A percentile compares a stretch with the other conserved stretches of the same genome.
Conservation (phyloP, 2,329 filamentous ascomycete genomes). For the Passalora sequoiae region DNA sequence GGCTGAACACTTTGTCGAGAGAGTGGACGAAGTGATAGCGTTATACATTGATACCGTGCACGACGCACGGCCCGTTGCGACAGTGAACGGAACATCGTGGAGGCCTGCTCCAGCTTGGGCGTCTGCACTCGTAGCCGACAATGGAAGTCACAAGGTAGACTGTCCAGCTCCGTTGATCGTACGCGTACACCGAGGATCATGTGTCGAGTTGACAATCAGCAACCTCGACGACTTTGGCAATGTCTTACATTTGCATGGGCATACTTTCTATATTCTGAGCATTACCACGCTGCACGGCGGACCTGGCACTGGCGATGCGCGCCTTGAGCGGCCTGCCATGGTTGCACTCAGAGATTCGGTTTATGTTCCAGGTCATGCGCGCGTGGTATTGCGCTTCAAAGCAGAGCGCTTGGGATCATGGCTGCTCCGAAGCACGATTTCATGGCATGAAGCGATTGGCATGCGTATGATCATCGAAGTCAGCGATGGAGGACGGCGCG, state of each 20-base stretch:
- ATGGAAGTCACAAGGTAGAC: neutral
- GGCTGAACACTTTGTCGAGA: constrained; percentile 10
- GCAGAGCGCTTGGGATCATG: neutral
- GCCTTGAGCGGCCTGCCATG: constrained; percentile 6
- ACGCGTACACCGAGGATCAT: constrained; percentile 27
- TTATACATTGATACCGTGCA: constrained; percentile 45
- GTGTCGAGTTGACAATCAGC: constrained; percentile 47
- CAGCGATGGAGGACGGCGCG: too few relatives aligned
- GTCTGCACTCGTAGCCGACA: too few relatives aligned
- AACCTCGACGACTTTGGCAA: constrained; percentile 48
- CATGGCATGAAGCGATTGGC: neutral
- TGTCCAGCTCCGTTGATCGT: constrained; percentile 33
- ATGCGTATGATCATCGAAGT: constrained; percentile 8
- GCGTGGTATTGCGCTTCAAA: neutral
- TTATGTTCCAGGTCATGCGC: neutral
- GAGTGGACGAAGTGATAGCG: constrained; percentile 38
- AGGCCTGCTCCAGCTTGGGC: neutral
- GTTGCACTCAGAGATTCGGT: neutral
- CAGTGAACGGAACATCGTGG: constrained; percentile 46
- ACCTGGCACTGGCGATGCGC: constrained; percentile 11
- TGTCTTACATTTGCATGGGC: constrained; percentile 43
- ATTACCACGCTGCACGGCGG: constrained; percentile 11
- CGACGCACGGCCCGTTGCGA: constrained; percentile 40
- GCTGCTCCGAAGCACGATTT: neutral
- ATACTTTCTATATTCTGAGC: constrained; percentile 24